A percentile compares a stretch with the other conserved stretches of the same genome.
Evolutionary conservation across 2,329 filamentous ascomycete genomes (phyloP).

Genomic region (Talaromyces albobiverticillius): DNA sequence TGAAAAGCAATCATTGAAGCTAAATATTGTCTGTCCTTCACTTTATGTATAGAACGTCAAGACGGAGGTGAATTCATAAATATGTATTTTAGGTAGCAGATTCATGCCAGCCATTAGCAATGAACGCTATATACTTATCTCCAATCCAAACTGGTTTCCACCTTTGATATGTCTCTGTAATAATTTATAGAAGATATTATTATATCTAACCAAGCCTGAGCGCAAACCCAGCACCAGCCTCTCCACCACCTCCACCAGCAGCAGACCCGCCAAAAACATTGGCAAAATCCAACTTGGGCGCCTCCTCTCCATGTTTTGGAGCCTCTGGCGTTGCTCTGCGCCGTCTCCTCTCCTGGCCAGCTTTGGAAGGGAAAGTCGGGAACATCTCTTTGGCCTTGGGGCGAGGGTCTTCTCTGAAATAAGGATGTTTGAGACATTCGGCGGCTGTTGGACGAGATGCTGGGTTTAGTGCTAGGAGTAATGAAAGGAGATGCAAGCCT

Average conservation of each 20-base stretch:
- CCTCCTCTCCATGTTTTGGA: constrained; percentile 71
- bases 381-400: constrained; percentile 92
- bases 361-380: constrained; percentile 94
- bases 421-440: constrained; percentile 74
- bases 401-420: constrained; percentile 84
- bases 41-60: no score
- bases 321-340: constrained; percentile 75
- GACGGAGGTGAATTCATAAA: no score
- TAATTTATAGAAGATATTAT: no score
- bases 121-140: no score
- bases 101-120: no score
- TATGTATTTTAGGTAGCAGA: no score
- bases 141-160: no score
- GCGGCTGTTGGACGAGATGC: constrained; percentile 65
- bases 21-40: no score
- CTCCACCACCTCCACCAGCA: constrained; percentile 53
- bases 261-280: constrained; percentile 68
- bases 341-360: constrained; percentile 80
- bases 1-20: no score
- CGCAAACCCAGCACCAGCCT: constrained; percentile 55
- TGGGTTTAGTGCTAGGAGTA: constrained; percentile 74
- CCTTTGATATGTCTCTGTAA: no score
- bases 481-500: constrained; percentile 66
- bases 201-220: constrained; percentile 57
- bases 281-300: constrained; percentile 63